Base-by-base conservation (phyloP, 169 alveolate genomes). In the Babesia ovata region DNA sequence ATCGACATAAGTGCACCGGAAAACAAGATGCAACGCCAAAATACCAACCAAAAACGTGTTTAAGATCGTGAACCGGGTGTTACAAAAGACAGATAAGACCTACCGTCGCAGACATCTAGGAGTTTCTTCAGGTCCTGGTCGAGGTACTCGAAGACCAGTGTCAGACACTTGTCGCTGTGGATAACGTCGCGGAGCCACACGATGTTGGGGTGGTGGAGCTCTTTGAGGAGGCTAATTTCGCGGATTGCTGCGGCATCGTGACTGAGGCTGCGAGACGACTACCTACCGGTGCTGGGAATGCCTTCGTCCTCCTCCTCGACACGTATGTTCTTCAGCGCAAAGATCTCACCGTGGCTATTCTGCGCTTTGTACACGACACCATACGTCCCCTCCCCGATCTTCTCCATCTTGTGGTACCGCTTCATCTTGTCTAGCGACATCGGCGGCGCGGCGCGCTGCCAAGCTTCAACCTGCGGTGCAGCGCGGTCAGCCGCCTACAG, bases 261-360 rank as follows among this genome's bases (percentile, higher is more conserved):
- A 97, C 22, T 86, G 84, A 22, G 92, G 1, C 59, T 48, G 14
- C 36, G n/a, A 28, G 67, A n/a, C 14, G 29, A 26, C 44, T 46
- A 59, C 63, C 26, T 44, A 81, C 91, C 92, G 16, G 99, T 96
- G 49, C 93, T 86, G 28, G 96, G 96, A 44, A 95, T 94, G 49
- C 99, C 99, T 73, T 98, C 99, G 59, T 98, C 99, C 84, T 97
- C 99, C 44, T 97, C 98, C 75, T 98, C 99, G n/a, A 97, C 91
- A 50, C 99, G 94, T 42, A 98, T 97, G 83, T 96, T 97, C 84
- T 97, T 97, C 63, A 98, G 86, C 9, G 99, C 99, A 59, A 93
- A 97, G 24, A 94, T 82, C 58, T 96, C 97, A 0, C 98, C 97
- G 59, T 85, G 91, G 72, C 82, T 89, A 63, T 94, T 59, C 97